Base-by-base conservation (phyloP, 1,284 basidiomycete genomes). In the Trichosporon ovoides region DNA sequence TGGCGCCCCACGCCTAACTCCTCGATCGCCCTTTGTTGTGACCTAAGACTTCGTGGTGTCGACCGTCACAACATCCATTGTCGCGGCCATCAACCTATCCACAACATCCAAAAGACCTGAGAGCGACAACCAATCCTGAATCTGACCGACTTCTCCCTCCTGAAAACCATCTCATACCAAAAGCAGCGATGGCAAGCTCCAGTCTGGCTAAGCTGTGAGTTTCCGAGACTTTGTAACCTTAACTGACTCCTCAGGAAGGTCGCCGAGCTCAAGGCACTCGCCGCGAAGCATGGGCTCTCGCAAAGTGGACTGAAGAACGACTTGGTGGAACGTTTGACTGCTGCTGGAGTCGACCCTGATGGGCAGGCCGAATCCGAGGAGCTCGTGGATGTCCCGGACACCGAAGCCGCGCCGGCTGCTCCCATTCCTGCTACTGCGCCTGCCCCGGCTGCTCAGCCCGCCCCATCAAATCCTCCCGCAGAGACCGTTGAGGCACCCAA, bases 251-350 rank as follows among this genome's bases (percentile, higher is more conserved):
- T 3, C 64, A 76, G 74, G 14, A 79, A 77, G 43, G 78, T 79
- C 14, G 66, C 72, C 12, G 76, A 79, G 61, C 74, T 79, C 59
- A 79, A 79, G 65, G 77, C 77, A 24, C 60, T 78, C 22, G 66
- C 78, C 37, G 63, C 68, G 10, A 71, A 72, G 40, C 66, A 70
- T 35, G 54, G 61, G 11, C 66, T 77, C 7, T 52, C 70, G 14
- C 70, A 74, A 46, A 69, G 72, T 2, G 77, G 77, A 22, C 75
- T 75, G 66, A 78, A 79, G 66, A 76, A 77, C 51, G 77, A 79
- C 22, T 64, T 79, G 11, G 62, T 79, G 59, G 71, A 77, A 35
- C 70, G 78, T 16, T 63, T 79, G 24, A 37, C 77, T 38, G 73
- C 74, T n/a, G 67, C 71, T 37, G 69, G 68, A 31, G 60, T 74